These are phyloP conservation scores for Aspergillus bridgeri DNA, from an alignment of 495 filamentous ascomycete genomes.

Conservation along the genomic window DNA sequence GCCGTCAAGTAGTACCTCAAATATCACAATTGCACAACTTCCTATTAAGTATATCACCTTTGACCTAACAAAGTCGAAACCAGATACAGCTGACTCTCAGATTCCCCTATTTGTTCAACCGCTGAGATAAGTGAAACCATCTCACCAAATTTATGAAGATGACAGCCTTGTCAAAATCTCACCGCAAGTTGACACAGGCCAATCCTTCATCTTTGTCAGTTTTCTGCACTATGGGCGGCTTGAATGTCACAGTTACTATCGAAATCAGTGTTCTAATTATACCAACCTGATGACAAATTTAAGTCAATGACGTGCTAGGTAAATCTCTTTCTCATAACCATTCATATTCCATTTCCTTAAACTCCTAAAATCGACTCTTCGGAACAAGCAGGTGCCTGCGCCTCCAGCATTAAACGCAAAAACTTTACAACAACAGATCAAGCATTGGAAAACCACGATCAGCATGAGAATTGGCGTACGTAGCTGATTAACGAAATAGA, in stretches of 20 bases:
- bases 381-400: background rate
- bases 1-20: no score
- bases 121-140: background rate
- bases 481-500: no score
- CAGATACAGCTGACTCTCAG: no score
- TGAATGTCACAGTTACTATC: background rate
- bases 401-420: background rate
- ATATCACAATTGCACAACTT: no score
- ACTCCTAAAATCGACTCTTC: background rate
- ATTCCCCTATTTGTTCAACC: background rate
- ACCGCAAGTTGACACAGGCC: background rate
- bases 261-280: background rate
- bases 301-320: background rate
- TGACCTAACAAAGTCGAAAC: no score
- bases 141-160: background rate
- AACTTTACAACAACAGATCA: no score
- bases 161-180: background rate
- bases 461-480: no score
- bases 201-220: background rate
- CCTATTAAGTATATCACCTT: no score
- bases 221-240: background rate
- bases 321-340: background rate
- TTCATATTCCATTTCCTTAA: background rate
- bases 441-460: no score
- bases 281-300: background rate